These are phyloP conservation scores for Cyberlindnera lachancei DNA, from an alignment of 805 yeast species.

Conservation along the genomic window DNA sequence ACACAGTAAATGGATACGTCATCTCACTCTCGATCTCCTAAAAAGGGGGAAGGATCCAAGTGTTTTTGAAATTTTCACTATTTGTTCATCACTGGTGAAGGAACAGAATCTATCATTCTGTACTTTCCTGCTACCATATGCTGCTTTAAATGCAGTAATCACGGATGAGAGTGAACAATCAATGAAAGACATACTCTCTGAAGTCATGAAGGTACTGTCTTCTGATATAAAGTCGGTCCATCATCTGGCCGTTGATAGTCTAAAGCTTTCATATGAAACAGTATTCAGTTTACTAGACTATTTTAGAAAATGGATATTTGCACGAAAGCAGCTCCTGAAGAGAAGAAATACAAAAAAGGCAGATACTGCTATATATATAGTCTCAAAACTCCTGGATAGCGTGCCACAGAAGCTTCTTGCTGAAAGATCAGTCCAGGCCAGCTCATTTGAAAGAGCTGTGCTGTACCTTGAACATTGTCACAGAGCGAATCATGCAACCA, in stretches of 20 bases:
- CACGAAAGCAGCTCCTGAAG: conserved; percentile 18
- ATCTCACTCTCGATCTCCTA: conserved; percentile 60
- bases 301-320: conserved; percentile 61
- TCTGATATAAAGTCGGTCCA: conserved; percentile 36
- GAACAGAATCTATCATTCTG: conserved; percentile 67
- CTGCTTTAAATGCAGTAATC: conserved; percentile 55
- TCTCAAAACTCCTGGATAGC: conserved; percentile 39
- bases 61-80: conserved; percentile 43
- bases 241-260: conserved; percentile 50
- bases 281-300: conserved; percentile 78
- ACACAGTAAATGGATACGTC: conserved; percentile 66
- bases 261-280: conserved; percentile 61
- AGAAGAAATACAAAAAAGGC: conserved; percentile 13
- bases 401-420: conserved; percentile 72
- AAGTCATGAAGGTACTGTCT: conserved; percentile 52
- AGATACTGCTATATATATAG: conserved; percentile 29
- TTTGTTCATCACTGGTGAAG: conserved; percentile 57
- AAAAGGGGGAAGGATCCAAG: conserved; percentile 25
- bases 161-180: conserved; percentile 32
- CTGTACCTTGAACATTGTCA: conserved; percentile 75
- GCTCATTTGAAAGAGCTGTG: conserved; percentile 81
- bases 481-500: conserved; percentile 28
- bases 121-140: conserved; percentile 70
- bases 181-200: conserved; percentile 41
- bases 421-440: conserved; percentile 70